phyloP scores from a whole-genome alignment of 2,329 filamentous ascomycete species.

The Fusarium staphyleae region DNA sequence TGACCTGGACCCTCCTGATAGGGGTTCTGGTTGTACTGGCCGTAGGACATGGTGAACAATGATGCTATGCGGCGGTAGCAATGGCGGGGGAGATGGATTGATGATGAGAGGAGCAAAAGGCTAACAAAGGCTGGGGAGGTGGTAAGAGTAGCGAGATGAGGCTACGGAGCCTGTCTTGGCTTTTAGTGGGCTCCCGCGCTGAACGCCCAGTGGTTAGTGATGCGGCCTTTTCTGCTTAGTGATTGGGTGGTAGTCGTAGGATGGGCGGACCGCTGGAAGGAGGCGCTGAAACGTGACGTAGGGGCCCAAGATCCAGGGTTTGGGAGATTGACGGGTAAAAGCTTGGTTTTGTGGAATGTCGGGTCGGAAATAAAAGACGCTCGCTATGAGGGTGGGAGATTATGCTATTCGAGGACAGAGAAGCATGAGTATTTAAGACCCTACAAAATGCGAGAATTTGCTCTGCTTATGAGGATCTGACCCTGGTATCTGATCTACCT shows the following conservation, averaged over 20 bases:
- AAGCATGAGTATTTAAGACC: not conserved
- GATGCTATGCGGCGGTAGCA: constrained; percentile 29
- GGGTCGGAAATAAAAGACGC: not conserved
- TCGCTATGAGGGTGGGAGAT: not conserved
- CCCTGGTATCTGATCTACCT: no score
- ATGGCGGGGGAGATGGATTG: constrained; percentile 29
- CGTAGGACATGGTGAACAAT: constrained; percentile 62
- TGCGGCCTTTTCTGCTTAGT: constrained; percentile 15
- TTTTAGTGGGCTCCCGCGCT: constrained; percentile 1
- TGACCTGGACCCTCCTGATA: constrained; percentile 63
- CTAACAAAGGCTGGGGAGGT: constrained; percentile 24
- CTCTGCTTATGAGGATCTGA: constrained; percentile 18
- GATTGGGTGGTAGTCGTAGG: constrained; percentile 10
- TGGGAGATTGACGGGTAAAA: constrained; percentile 1
- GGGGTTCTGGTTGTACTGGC: constrained; percentile 69
- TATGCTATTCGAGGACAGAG: not conserved
- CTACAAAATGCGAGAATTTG: constrained; percentile 4
- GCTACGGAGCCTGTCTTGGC: constrained; percentile 32
- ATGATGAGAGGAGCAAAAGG: constrained; percentile 35
- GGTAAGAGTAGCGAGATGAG: constrained; percentile 28
- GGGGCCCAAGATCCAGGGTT: constrained; percentile 11
- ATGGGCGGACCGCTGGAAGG: constrained; percentile 8
- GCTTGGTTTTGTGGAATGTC: not conserved
- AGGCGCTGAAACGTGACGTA: constrained; percentile 30
- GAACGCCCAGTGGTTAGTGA: constrained; percentile 16